A percentile compares a stretch with the other conserved stretches of the same genome.
Evolutionary conservation across 176 grass and related monocot species (phyloP).

Genomic region (Urochloa ruziziensis): DNA sequence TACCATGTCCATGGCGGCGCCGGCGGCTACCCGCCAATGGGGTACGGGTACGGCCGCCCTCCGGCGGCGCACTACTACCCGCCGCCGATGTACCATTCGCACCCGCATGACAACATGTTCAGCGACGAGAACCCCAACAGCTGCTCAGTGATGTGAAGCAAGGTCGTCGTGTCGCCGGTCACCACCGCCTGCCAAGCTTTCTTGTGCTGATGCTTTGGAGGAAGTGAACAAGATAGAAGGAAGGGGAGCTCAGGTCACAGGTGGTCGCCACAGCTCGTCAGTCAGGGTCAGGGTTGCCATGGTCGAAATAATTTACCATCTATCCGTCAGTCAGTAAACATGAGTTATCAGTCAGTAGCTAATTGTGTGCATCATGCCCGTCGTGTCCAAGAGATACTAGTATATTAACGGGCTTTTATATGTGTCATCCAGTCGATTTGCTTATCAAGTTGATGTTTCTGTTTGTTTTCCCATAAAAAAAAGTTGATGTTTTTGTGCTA

Average conservation of each 20-base stretch:
- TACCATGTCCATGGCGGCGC: neutral
- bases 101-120: slow-evolving; percentile 50
- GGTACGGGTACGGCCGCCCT: slow-evolving; percentile 33
- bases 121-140: slow-evolving; percentile 70
- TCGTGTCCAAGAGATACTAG: no score
- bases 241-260: neutral
- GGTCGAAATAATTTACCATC: neutral
- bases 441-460: no score
- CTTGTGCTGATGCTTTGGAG: neutral
- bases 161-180: neutral
- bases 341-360: neutral
- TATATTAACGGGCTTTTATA: no score
- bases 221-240: neutral
- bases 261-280: neutral
- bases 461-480: no score
- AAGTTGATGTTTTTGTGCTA: no score
- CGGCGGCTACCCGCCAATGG: slow-evolving; percentile 49
- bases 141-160: slow-evolving; percentile 64
- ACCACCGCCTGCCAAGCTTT: neutral
- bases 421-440: no score
- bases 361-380: no score
- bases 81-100: slow-evolving; percentile 24
- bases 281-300: no score
- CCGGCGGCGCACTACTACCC: slow-evolving; percentile 19
- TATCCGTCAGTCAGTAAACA: slow-evolving; percentile 18